Evolutionary conservation across 495 filamentous ascomycete genomes (phyloP).

Genomic region (Chaetomium fimeti): DNA sequence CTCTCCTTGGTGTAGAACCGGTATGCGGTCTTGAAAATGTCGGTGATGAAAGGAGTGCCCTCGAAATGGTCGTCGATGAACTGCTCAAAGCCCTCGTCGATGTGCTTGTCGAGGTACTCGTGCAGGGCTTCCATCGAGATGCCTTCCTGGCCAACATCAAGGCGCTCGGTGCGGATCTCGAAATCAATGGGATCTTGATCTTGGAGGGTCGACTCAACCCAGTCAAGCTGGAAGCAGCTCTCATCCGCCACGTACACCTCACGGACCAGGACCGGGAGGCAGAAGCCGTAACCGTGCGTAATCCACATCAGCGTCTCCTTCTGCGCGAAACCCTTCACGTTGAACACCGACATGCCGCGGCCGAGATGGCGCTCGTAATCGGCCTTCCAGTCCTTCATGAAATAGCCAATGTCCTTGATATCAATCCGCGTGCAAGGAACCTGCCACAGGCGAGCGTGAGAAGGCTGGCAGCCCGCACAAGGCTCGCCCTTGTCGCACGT

Average conservation of each 20-base stretch:
- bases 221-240: conserved; percentile 86
- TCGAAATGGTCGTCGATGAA: conserved; percentile 95
- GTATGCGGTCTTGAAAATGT: conserved; percentile 91
- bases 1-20: conserved; percentile 82
- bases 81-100: conserved; percentile 82
- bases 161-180: conserved; percentile 77
- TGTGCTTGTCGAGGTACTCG: conserved; percentile 88
- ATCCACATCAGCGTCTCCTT: conserved; percentile 77
- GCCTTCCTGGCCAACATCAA: conserved; percentile 81
- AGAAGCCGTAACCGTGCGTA: conserved; percentile 86
- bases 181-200: conserved; percentile 70
- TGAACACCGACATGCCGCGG: conserved; percentile 82
- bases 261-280: conserved; percentile 81
- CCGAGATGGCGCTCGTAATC: conserved; percentile 87
- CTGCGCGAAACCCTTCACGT: conserved; percentile 87
- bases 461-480: conserved; percentile 87
- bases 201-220: conserved; percentile 71
- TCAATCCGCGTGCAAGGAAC: conserved; percentile 94
- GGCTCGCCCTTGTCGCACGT: conserved; percentile 95
- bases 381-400: conserved; percentile 97
- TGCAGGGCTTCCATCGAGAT: conserved; percentile 72
- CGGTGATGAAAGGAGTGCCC: conserved; percentile 86
- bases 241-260: conserved; percentile 89
- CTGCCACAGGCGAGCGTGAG: conserved; percentile 89
- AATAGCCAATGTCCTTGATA: conserved; percentile 94